Evolutionary conservation across 441 rosid genomes (phyloP), one percentile per base, ranked within the genome.

Genomic region (Gossypium davidsonii): DNA sequence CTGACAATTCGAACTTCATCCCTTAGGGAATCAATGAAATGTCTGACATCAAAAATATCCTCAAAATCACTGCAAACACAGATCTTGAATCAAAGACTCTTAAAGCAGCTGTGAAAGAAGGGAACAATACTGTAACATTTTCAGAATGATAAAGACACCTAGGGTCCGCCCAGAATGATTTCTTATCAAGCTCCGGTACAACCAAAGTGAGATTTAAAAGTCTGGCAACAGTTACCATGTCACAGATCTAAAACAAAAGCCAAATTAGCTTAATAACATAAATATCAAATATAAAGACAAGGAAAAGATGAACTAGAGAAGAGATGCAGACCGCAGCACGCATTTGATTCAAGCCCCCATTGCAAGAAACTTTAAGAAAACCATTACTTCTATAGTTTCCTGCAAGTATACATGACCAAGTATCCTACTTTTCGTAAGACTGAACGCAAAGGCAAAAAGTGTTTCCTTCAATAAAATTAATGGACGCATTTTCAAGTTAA

Each of bases 311-410:
- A 70, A 44, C 70, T 73, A 77, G 56, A 37, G 71, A 66, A 76
- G 74, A 83, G 76, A 70, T 0, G 81, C 97, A 51, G 65, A 95
- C 99, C 83, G 96, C 96, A 46, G 99, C 90, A 81, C 99, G 98
- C 99, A 95, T 95, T 86, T 95, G 99, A 87, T 95, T 95, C 80
- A 93, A 76, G 67, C 99, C 99, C 17, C 99, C 99, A 74, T 95
- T 95, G 84, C 98, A 95, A 7, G 99, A 95, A 52, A 93, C 96
- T 74, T 75, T 81, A 52, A 95, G 87, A 81, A 85, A 88, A 49
- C 98, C 98, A 69, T 91, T 91, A 81, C 96, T 91, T 37, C 84
- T 87, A 76, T 95, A 95, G 61, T 90, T 89, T 79, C 99, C 99
- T 94, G 89, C 70, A 78, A 81, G 67, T 70, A 15, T 44, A 9